Evolutionary conservation across 345 rosid genomes (phyloP), one percentile per base, ranked within the genome.

Genomic region (Physaria fendleri): DNA sequence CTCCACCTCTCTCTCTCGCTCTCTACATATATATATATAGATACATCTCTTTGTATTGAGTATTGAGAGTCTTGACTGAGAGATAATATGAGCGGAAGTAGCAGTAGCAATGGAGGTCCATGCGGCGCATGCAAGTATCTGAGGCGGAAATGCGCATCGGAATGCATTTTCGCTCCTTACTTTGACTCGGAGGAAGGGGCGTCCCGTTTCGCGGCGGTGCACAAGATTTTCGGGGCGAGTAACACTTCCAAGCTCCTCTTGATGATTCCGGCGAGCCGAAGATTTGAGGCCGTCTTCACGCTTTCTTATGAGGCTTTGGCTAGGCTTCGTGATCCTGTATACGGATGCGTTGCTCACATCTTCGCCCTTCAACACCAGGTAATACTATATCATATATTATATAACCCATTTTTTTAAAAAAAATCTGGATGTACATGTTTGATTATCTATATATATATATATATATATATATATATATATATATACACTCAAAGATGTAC

Each of bases 101-200:
- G 48, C 14, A 39, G 16, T 32, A 49, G 64, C 12, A 62, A 79
- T 28, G 76, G 82, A 62, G 79, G 85, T 48, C 95, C 97, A 4
- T 85, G 94, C 45, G 91, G 91, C 5, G 97, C 94, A 23, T 90
- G 96, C 82, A 87, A 87, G 73, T 83, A 80, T 68, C 82, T 90
- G 4, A 27, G 94, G 72, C 68, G 94, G 44, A 87, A 90, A 64
- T 90, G 97, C 34, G 77, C 80, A 38, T 73, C 73, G 24, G 95
- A 85, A 2, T 90, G 97, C 77, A 60, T 87, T 24, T 87, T 87
- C 65, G 89, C 94, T 34, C 97, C 96, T 0, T 87, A 85, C 56
- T 90, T 87, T 38, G 85, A 82, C 70, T 62, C 97, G 10, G 91
- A 87, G 24, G 90, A 85, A 66, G 97, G 91, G 15, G 63, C 89